Evolutionary conservation across 768 basidiomycete genomes (phyloP).

Genomic region (Chiua virens): DNA sequence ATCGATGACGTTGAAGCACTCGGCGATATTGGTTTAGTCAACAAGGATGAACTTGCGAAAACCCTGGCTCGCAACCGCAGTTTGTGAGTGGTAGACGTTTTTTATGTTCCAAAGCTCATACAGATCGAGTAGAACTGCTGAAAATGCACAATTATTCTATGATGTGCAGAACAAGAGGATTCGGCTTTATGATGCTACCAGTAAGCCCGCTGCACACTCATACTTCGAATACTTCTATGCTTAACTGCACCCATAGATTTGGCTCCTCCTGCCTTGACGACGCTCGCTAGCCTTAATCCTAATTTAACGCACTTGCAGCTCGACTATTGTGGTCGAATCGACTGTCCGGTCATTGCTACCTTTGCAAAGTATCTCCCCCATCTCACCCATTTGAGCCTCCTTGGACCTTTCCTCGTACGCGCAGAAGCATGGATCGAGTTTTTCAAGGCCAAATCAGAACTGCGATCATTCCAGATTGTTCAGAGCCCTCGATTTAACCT

Average conservation of each 20-base stretch:
- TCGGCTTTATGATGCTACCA: conserved; percentile 85
- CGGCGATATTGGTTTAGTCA: conserved; percentile 84
- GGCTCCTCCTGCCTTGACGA: conserved; percentile 59
- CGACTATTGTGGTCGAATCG: conserved; percentile 83
- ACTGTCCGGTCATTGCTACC: conserved; percentile 54
- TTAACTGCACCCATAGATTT: conserved; percentile 52
- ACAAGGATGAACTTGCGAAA: conserved; percentile 81
- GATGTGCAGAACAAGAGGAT: conserved; percentile 64
- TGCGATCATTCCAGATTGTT: conserved; percentile 75
- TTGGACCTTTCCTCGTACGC: conserved; percentile 86
- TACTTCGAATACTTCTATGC: neutral
- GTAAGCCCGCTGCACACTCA: conserved; percentile 45
- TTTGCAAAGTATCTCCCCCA: conserved; percentile 65
- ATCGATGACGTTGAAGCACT: conserved; percentile 88
- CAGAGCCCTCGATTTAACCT: conserved; percentile 87
- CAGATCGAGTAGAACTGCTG: conserved; percentile 52
- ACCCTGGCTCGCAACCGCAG: conserved; percentile 79
- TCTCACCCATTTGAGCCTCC: conserved; percentile 73
- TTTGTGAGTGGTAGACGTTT: conserved; percentile 53
- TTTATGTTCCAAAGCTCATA: conserved; percentile 1
- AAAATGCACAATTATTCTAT: conserved; percentile 87
- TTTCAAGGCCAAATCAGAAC: conserved; percentile 58
- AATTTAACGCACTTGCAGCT: conserved; percentile 78
- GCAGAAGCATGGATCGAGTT: conserved; percentile 72
- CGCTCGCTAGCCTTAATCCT: conserved; percentile 80